Evolutionary conservation across 2,329 filamentous ascomycete species (phyloP).

Genomic region (Aureobasidium uvarum): DNA sequence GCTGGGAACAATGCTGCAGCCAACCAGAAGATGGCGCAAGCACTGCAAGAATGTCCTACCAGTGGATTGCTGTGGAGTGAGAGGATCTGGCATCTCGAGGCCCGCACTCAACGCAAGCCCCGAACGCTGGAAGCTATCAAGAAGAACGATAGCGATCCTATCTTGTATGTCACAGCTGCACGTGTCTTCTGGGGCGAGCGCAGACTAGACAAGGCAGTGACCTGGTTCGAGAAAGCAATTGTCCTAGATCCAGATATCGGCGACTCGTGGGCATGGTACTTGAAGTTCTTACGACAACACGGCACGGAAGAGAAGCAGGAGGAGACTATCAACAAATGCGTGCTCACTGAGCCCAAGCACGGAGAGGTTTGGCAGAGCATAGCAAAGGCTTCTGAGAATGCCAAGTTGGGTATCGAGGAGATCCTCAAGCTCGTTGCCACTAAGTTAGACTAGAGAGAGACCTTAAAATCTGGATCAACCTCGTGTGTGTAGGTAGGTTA

Average conservation of each 20-base stretch:
- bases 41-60: slow-evolving; percentile 84
- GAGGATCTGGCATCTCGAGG: slow-evolving; percentile 91
- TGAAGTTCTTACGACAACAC: slow-evolving; percentile 87
- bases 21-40: slow-evolving; percentile 88
- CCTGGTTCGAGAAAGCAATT: slow-evolving; percentile 96
- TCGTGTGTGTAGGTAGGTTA: not conserved
- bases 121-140: slow-evolving; percentile 92
- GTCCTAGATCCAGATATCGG: slow-evolving; percentile 81
- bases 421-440: slow-evolving; percentile 75
- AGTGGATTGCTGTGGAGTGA: slow-evolving; percentile 89
- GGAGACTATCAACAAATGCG: slow-evolving; percentile 79
- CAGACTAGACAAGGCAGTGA: slow-evolving; percentile 87
- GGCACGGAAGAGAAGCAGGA: slow-evolving; percentile 89
- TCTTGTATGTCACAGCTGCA: slow-evolving; percentile 85
- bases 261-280: slow-evolving; percentile 98
- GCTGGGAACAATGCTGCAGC: slow-evolving; percentile 81
- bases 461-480: not conserved
- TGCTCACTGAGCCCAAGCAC: slow-evolving; percentile 81
- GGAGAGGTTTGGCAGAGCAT: slow-evolving; percentile 89
- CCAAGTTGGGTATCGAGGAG: slow-evolving; percentile 71
- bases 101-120: slow-evolving; percentile 87
- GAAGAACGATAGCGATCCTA: slow-evolving; percentile 89
- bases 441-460: slow-evolving; percentile 45
- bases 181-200: slow-evolving; percentile 96
- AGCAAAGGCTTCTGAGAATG: slow-evolving; percentile 82